Base-by-base conservation (phyloP, 306 rosid genomes). In the Trifolium pratense region DNA sequence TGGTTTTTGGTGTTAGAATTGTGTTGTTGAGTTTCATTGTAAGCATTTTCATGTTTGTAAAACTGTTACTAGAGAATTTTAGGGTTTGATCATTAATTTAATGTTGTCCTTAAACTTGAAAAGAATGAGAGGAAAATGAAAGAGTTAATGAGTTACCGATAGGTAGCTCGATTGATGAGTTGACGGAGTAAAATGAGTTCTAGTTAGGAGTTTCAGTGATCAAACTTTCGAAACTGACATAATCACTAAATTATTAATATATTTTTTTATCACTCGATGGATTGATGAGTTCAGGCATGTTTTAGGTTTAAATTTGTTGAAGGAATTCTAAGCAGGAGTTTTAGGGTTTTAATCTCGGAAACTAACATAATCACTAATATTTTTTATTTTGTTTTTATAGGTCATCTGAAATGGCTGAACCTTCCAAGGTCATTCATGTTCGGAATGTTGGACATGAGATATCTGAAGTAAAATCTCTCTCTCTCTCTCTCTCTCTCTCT, bases 371-470 rank as follows among this genome's bases (percentile, higher is more conserved):
- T 59, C 11, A 25, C 5, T 25, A 2, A 3, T 25, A 0, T 57
- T 63, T 57, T 3, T 46, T 64, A 12, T 56, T 49, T 15, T 36
- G 48, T 62, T 59, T 60, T 80, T 79, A 6, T 81, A 87, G 96
- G 85, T 68, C 40, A 55, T 77, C 76, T 59, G 77, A 80, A 67
- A 94, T 94, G 98, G 75, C 97, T 57, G 98, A 94, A 72, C 91
- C 97, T 75, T 94, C 98, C 11, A 94, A 94, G 83, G 98, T 94
- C 79, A 88, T 94, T 75, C 98, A 94, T 68, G 96, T 94, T 80
- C 92, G 98, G 61, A 94, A 94, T 74, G 98, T 91, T 65, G 98
- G 97, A 12, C 98, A 88, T 72, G 98, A 94, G 80, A 89, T 91
- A 74, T 87, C 98, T 56, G 96, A 94, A 85, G 98, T 94, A 77